These are phyloP conservation scores for Phytophthora citricola DNA, from an alignment of 352 stramenopile genomes.

Conservation along the genomic window DNA sequence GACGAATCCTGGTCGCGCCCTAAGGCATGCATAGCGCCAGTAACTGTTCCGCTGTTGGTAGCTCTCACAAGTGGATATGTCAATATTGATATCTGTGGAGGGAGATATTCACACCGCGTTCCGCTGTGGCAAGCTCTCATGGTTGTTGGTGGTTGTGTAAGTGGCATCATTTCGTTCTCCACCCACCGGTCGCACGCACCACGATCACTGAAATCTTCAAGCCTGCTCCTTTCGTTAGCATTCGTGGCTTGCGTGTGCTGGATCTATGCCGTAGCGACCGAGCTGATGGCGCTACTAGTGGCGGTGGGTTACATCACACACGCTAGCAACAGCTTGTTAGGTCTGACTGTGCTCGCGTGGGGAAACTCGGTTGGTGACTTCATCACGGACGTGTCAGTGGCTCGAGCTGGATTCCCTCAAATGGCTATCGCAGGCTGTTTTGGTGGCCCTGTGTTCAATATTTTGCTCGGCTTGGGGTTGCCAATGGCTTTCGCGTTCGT, in stretches of 20 bases:
- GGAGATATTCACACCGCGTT: slow-evolving; percentile 32
- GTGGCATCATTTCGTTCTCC: slow-evolving; percentile 69
- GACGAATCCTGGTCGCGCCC: slow-evolving; percentile 77
- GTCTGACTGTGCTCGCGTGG: slow-evolving; percentile 84
- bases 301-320: slow-evolving; percentile 79
- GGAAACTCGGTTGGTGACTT: slow-evolving; percentile 87
- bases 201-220: slow-evolving; percentile 49
- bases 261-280: slow-evolving; percentile 92
- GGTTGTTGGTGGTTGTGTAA: slow-evolving; percentile 40
- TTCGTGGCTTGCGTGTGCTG: slow-evolving; percentile 90
- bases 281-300: slow-evolving; percentile 86
- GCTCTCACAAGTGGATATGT: slow-evolving; percentile 61
- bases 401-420: slow-evolving; percentile 77
- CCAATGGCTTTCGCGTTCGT: slow-evolving; percentile 73
- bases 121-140: slow-evolving; percentile 53
- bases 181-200: slow-evolving; percentile 72
- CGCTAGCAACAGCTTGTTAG: slow-evolving; percentile 77
- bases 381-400: slow-evolving; percentile 86
- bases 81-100: slow-evolving; percentile 28
- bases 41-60: slow-evolving; percentile 89
- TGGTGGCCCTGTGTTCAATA: slow-evolving; percentile 85
- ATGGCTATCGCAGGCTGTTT: slow-evolving; percentile 90
- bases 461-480: slow-evolving; percentile 79
- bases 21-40: slow-evolving; percentile 83
- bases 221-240: slow-evolving; percentile 70